Percentiles rank a stretch among this genome's conserved stretches.
These are phyloP conservation scores for Suillus discolor DNA, from an alignment of 768 basidiomycete genomes.

Conservation along the genomic window DNA sequence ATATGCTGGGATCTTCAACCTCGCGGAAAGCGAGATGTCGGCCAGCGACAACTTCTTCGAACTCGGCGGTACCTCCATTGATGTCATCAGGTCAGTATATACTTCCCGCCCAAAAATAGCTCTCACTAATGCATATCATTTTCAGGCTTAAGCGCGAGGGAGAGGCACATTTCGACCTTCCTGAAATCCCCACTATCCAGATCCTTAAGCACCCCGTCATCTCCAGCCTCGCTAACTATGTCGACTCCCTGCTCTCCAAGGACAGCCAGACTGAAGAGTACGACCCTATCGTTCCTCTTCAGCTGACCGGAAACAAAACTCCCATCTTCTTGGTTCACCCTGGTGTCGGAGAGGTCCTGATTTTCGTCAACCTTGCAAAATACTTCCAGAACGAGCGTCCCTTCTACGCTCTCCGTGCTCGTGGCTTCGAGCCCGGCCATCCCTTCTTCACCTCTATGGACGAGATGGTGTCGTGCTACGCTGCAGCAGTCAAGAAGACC, in stretches of 20 bases:
- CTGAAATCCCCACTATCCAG: conserved; percentile 41
- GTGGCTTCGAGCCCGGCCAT: conserved; percentile 39
- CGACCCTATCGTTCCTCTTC: conserved; percentile 43
- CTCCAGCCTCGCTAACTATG: conserved; percentile 34
- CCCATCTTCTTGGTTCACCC: conserved; percentile 48
- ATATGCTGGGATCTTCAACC: conserved; percentile 35
- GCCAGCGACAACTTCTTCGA: conserved; percentile 41
- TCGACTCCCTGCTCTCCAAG: conserved; percentile 30
- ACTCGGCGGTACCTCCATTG: conserved; percentile 44
- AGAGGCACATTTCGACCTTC: conserved; percentile 28
- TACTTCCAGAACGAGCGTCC: conserved; percentile 41
- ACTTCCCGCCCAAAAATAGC: neutral
- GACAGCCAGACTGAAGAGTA: conserved; percentile 29
- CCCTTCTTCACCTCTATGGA: conserved; percentile 31
- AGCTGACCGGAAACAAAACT: conserved; percentile 40
- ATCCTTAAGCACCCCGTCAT: conserved; percentile 37
- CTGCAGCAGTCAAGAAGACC: conserved; percentile 28
- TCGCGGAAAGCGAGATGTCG: conserved; percentile 24
- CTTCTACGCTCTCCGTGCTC: conserved; percentile 41
- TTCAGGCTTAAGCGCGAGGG: conserved; percentile 30
- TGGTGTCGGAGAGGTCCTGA: conserved; percentile 43
- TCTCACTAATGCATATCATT: neutral
- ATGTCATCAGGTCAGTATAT: conserved; percentile 31
- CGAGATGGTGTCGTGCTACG: conserved; percentile 38
- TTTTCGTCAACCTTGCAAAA: conserved; percentile 46